Evolutionary conservation across 306 rosid species (phyloP).

Genomic region (Canavalia ensiformis): DNA sequence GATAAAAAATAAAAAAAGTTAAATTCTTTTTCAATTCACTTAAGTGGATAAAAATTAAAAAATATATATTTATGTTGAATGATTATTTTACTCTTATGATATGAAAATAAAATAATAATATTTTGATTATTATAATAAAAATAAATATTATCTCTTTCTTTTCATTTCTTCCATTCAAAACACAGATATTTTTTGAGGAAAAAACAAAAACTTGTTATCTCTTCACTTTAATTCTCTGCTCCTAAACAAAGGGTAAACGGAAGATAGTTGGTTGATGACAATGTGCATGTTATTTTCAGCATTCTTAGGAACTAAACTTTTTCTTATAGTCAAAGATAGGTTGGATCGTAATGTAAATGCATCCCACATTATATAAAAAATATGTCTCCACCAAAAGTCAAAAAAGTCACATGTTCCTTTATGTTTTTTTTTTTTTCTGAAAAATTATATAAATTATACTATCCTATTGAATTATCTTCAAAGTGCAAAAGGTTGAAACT

Average conservation of each 20-base stretch:
- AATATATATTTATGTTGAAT: no score
- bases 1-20: no score
- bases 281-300: not conserved
- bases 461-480: not conserved
- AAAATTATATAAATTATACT: not conserved
- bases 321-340: not conserved
- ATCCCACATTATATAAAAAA: not conserved
- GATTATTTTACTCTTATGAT: not conserved
- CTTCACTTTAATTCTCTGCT: not conserved
- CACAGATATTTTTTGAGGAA: no score
- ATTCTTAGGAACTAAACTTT: not conserved
- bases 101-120: no score
- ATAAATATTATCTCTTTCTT: no score
- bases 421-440: not conserved
- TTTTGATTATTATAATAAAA: no score
- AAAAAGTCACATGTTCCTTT: not conserved
- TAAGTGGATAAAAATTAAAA: no score
- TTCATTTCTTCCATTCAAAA: not conserved
- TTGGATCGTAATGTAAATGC: not conserved
- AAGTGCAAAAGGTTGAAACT: not conserved
- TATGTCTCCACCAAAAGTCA: not conserved
- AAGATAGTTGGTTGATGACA: not conserved
- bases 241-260: not conserved
- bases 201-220: not conserved
- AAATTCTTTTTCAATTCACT: no score